These are phyloP conservation scores for Metschnikowia matae DNA, from an alignment of 805 yeast genomes.

Conservation along the genomic window DNA sequence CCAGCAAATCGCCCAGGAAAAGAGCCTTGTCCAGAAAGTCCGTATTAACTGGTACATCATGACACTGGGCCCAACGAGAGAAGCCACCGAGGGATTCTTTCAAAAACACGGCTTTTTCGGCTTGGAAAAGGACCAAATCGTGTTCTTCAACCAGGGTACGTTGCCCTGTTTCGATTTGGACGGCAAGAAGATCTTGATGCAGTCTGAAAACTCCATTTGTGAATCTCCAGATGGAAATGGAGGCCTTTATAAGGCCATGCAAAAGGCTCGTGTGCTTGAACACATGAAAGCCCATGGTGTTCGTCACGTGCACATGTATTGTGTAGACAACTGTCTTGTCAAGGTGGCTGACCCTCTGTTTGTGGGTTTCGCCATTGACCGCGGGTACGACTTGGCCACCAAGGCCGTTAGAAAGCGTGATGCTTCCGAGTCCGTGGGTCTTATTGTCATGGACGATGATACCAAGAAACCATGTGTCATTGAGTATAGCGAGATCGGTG, in stretches of 20 bases:
- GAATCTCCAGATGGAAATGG: slow-evolving; percentile 98
- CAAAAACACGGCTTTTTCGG: slow-evolving; percentile 65
- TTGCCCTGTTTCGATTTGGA: slow-evolving; percentile 78
- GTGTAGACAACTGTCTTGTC: slow-evolving; percentile 92
- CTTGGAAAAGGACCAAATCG: slow-evolving; percentile 51
- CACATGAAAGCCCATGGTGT: slow-evolving; percentile 68
- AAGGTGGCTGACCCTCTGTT: slow-evolving; percentile 90
- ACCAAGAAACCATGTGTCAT: slow-evolving; percentile 76
- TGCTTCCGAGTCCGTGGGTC: slow-evolving; percentile 85
- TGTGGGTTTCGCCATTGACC: slow-evolving; percentile 75
- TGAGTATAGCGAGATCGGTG: slow-evolving; percentile 87
- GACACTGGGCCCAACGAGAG: slow-evolving; percentile 89
- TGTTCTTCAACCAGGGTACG: slow-evolving; percentile 91
- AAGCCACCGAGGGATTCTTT: slow-evolving; percentile 71
- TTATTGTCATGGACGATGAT: slow-evolving; percentile 67
- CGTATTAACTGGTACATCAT: slow-evolving; percentile 81
- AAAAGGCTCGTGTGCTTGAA: slow-evolving; percentile 55
- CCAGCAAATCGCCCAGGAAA: slow-evolving; percentile 46
- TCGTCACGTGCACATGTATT: slow-evolving; percentile 91
- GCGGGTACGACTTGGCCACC: slow-evolving; percentile 73
- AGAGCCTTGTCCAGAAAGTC: slow-evolving; percentile 15
- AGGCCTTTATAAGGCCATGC: slow-evolving; percentile 84
- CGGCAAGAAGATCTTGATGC: slow-evolving; percentile 68
- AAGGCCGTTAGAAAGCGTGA: slow-evolving; percentile 92
- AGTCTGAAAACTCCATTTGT: slow-evolving; percentile 51